Evolutionary conservation across 2,329 filamentous ascomycete species (phyloP), one percentile per base, ranked within the genome.

Genomic region (Phyllosticta capitalensis): DNA sequence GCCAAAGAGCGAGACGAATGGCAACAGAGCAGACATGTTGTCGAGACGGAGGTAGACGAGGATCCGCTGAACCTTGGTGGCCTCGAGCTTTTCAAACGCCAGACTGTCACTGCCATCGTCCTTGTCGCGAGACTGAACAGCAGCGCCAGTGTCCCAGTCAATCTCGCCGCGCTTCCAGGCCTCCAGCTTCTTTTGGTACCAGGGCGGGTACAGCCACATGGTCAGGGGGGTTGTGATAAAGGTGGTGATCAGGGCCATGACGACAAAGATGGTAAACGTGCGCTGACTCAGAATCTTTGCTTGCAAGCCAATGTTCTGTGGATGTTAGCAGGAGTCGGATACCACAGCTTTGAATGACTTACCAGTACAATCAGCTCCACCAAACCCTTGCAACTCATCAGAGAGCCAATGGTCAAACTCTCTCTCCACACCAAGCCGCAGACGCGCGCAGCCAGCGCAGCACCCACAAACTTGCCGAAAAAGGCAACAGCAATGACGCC

Each of bases 321-420:
- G n/a, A 30, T 26, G 28, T 65, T 26, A 59, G 58, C 3, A 12
- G 9, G 10, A 30, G 24, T 1, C 3, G 9, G 3, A 9, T n/a
- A 12, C 24, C 14, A 5, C 2, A 17, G 14, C 9, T 6, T n/a
- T 17, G 24, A n/a, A 17, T 5, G 21, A 67, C 84, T 75, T 78
- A 92, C 89, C 72, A 95, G 72, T n/a, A 96, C 92, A 71, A 97
- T 96, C 56, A 97, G 77, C 72, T 96, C 92, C 0, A 96, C 92
- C 9, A 97, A 79, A 67, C 92, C 92, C 73, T 97, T 97, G 74
- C 92, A 97, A 74, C 90, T 95, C 92, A 97, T 97, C 67, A 96
- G 75, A 17, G 87, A 84, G 14, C 92, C 92, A 65, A 97, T 94
- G 1, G 90, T 84, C 30, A 95, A 83, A 60, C 88, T 92, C 71